Evolutionary conservation across 176 grass and related monocot genomes (phyloP), one percentile per base, ranked within the genome.

Genomic region (Pontederia crassipes): DNA sequence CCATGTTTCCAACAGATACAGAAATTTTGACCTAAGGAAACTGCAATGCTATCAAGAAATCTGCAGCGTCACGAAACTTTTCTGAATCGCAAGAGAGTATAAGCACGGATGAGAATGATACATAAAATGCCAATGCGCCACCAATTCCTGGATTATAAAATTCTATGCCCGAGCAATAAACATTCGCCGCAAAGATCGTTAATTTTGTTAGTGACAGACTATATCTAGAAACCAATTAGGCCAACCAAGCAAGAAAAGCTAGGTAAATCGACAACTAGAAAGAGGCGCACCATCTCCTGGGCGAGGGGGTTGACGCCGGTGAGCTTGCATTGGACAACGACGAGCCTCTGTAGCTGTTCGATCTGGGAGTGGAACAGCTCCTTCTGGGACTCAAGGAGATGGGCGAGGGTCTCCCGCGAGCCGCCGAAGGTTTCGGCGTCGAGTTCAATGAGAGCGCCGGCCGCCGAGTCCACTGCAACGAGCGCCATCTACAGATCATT

Each of bases 271-370:
- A 10, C 16, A 14, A 74, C 70, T 64, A 26, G 49, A 64, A 10
- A 14, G 14, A 7, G n/a, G 11, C 52, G 32, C n/a, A 90, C 91
- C 93, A 97, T 97, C 72, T 97, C 93, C 71, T 97, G 93, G 9
- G 93, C 75, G 35, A 92, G 87, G 48, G 93, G 93, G 49, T 98
- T 92, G 62, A 92, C 87, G 32, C 93, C 87, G 4, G 87, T 98
- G 67, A 92, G 81, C 47, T 66, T 76, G 76, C 93, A 98, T 83
- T 98, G 93, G 9, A 75, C 57, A 35, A 79, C 74, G 59, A 98
- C 93, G 16, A 98, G 79, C 15, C 77, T 69, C 49, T 88, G 76
- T 15, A 98, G 79, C 59, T 89, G 81, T 32, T 85, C 79, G 71
- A 81, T 79, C 87, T 98, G 93, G 53, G 51, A 60, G 81, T 83